Conservation (phyloP, 2,329 filamentous ascomycete genomes). For the Xylariales sp. region DNA sequence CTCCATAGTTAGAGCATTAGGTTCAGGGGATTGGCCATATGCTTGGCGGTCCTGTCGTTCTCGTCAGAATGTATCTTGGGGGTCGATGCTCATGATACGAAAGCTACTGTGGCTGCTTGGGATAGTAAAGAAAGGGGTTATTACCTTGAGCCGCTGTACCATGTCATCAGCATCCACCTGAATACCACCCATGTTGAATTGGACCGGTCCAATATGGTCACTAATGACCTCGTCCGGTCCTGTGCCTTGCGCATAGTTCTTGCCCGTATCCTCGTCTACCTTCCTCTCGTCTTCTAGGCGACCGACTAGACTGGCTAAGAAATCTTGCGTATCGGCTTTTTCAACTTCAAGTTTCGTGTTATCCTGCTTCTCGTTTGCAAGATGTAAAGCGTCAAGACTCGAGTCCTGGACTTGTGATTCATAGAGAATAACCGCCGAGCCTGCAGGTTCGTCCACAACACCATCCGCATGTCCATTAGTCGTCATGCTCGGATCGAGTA, state of each 20-base stretch:
- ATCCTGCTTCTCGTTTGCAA: conserved; percentile 44
- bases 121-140: background rate
- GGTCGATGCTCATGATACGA: no score
- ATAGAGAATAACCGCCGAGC: conserved; percentile 66
- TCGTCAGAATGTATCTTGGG: no score
- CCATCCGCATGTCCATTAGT: conserved; percentile 13
- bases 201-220: conserved; percentile 88
- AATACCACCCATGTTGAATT: conserved; percentile 98
- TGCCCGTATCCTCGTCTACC: conserved; percentile 41
- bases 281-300: conserved; percentile 64
- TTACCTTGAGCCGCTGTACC: conserved; percentile 78
- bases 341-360: conserved; percentile 53
- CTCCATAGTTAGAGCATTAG: conserved; percentile 27
- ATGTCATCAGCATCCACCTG: conserved; percentile 94
- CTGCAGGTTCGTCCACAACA: conserved; percentile 39
- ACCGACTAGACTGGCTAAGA: conserved; percentile 70
- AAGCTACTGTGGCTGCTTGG: no score
- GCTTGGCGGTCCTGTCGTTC: conserved; percentile 50
- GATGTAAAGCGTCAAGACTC: conserved; percentile 55
- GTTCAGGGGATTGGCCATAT: conserved; percentile 42
- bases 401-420: conserved; percentile 77
- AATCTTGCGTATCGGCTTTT: conserved; percentile 71
- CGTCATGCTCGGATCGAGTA: background rate
- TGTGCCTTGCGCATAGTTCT: conserved; percentile 27
- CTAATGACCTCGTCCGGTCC: conserved; percentile 44